Conservation (phyloP, 768 basidiomycete genomes). For the Daedaleopsis sinensis region DNA sequence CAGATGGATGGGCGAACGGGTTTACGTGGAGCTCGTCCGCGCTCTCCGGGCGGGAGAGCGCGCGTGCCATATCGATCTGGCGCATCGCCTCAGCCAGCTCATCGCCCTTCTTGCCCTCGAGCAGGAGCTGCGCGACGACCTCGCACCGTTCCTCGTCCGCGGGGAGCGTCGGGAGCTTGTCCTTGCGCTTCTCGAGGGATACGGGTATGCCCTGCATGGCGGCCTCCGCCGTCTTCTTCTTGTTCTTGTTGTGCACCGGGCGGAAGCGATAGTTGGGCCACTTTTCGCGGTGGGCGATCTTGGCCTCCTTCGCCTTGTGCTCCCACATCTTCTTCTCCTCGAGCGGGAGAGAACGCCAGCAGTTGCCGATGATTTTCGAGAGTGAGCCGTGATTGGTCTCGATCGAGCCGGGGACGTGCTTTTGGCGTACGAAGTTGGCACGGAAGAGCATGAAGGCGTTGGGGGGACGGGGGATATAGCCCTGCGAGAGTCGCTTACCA, state of each 20-base stretch:
- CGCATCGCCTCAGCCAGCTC: slow-evolving; percentile 64
- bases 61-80: slow-evolving; percentile 45
- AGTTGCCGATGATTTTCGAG: slow-evolving; percentile 54
- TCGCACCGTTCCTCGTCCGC: slow-evolving; percentile 42
- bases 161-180: slow-evolving; percentile 24
- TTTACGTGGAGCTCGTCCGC: slow-evolving; percentile 23
- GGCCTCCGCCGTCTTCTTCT: slow-evolving; percentile 37
- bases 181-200: slow-evolving; percentile 35
- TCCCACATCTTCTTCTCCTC: slow-evolving; percentile 79
- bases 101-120: slow-evolving; percentile 73
- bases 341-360: slow-evolving; percentile 70
- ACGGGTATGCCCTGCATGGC: slow-evolving; percentile 9
- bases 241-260: slow-evolving; percentile 49
- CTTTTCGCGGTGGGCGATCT: slow-evolving; percentile 67
- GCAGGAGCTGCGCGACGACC: slow-evolving; percentile 62
- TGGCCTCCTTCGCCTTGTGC: slow-evolving; percentile 68
- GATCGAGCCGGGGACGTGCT: slow-evolving; percentile 53
- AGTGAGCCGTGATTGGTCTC: slow-evolving; percentile 52
- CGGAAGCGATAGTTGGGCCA: slow-evolving; percentile 67
- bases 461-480: slow-evolving; percentile 75
- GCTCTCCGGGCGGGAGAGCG: slow-evolving; percentile 15
- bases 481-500: slow-evolving; percentile 65
- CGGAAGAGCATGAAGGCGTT: slow-evolving; percentile 90
- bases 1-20: slow-evolving; percentile 9
- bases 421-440: slow-evolving; percentile 56